Conservation (phyloP, 2,329 filamentous ascomycete genomes). For the Paracamarosporium sp. region DNA sequence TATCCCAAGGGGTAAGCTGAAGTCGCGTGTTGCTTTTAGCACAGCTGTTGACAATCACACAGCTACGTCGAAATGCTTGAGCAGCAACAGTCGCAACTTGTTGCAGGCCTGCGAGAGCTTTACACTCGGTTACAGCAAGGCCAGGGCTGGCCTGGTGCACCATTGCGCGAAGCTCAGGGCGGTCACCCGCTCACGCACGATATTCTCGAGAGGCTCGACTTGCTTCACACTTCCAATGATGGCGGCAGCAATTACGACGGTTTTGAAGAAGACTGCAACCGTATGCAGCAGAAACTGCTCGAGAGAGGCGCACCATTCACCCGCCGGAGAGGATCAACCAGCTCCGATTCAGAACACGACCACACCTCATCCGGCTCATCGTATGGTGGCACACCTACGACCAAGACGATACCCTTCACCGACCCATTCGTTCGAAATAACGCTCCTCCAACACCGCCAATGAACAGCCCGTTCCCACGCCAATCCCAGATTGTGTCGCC, state of each 20-base stretch:
- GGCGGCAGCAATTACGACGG: constrained; percentile 52
- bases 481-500: constrained; percentile 40
- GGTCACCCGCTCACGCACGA: constrained; percentile 68
- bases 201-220: constrained; percentile 65
- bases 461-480: constrained; percentile 46
- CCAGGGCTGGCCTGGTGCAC: constrained; percentile 63
- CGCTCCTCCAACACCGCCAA: constrained; percentile 46
- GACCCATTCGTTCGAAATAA: constrained; percentile 40
- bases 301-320: constrained; percentile 59
- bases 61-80: constrained; percentile 73
- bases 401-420: constrained; percentile 37
- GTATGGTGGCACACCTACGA: constrained; percentile 46
- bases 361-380: constrained; percentile 49
- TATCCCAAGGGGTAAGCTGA: constrained; percentile 70
- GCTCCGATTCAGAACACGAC: constrained; percentile 64
- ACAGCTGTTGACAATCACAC: constrained; percentile 13
- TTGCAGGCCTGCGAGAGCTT: constrained; percentile 66
- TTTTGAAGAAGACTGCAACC: constrained; percentile 65
- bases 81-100: constrained; percentile 68
- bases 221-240: constrained; percentile 60
- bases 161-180: constrained; percentile 60
- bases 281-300: constrained; percentile 63
- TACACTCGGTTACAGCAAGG: constrained; percentile 61
- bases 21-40: background rate
- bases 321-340: constrained; percentile 62